Conservation (phyloP, 257 asterid species). For the Anisodus tanguticus region DNA sequence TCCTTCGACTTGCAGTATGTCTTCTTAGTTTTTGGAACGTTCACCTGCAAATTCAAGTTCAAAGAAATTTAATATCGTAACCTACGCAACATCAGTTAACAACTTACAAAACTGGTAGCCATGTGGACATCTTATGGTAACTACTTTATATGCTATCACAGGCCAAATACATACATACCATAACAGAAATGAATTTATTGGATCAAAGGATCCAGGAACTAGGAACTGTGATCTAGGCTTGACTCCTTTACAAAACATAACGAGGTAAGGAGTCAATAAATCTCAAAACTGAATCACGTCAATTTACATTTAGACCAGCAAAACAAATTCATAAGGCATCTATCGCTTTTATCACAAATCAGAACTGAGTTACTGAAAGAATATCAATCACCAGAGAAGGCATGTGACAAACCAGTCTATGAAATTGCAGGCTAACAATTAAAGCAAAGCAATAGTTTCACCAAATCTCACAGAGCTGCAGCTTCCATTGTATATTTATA, state of each 20-base stretch:
- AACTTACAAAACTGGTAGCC: not conserved
- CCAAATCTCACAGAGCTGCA: not conserved
- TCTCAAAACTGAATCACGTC: not conserved
- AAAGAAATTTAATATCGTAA: conserved; percentile 15
- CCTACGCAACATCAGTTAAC: not conserved
- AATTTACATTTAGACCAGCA: no score
- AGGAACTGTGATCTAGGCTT: not conserved
- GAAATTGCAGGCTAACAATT: not conserved
- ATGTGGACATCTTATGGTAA: not conserved
- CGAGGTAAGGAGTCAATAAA: not conserved
- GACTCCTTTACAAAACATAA: not conserved
- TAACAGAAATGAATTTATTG: not conserved
- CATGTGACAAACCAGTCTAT: not conserved
- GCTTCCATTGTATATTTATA: no score
- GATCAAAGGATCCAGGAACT: not conserved
- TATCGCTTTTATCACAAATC: not conserved
- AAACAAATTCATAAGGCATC: not conserved
- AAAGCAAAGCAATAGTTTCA: not conserved
- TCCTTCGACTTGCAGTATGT: conserved; percentile 25
- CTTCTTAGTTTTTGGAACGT: conserved; percentile 27
- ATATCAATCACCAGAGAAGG: not conserved
- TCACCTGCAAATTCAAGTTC: conserved; percentile 32
- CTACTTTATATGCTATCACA: not conserved
- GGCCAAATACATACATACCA: not conserved
- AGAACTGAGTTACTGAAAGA: not conserved